Base-by-base conservation (phyloP, 2,329 filamentous ascomycete genomes). In the Chaetothyriales sp. region DNA sequence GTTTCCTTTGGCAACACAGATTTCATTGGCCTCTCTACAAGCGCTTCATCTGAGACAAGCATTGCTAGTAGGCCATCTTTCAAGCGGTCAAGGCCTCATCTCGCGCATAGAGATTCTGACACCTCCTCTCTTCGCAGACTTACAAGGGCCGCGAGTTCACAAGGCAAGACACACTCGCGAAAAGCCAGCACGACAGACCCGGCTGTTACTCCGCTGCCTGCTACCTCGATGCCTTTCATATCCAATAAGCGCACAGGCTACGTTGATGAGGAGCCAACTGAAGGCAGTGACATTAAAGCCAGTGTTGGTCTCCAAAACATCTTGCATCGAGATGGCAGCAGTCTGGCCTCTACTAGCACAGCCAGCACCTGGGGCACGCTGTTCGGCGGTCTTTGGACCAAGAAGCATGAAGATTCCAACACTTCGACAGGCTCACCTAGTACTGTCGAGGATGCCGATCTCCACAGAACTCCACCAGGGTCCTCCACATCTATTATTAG, bases 361-460 rank as follows among this genome's bases (percentile, higher is more conserved):
- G 71, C 72, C 18, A 74, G 72, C 51, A 71, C 72, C 32, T 79
- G 76, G 77, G 74, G 75, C 18, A 75, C 71, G 32, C 64, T 79
- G 46, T 72, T 78, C 57, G 77, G 54, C 36, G 58, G 70, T 1
- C 70, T 79, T 51, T 80, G 77, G 77, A 71, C 66, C 55, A 65
- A 68, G 36, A 71, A 68, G 15, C 69, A 72, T 39, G 32, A 39
- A 47, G 70, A 69, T 45, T 73, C 73, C 2, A 71, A 73, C 6
- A 43, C 47, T 19, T 43, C 46, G 32, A 68, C 67, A 8, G 69
- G 32, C 32, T 39, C 32, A 39, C 32, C 32, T 39, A 39, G 10
- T 15, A 15, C 32, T 15, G 12, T 15, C 10, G 32, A 39, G 10
- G 32, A 39, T 2, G 3, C 32, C 15, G 32, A 39, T 49, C 18